Conservation (phyloP, 495 filamentous ascomycete genomes). For the Jackrogersella multiformis region DNA sequence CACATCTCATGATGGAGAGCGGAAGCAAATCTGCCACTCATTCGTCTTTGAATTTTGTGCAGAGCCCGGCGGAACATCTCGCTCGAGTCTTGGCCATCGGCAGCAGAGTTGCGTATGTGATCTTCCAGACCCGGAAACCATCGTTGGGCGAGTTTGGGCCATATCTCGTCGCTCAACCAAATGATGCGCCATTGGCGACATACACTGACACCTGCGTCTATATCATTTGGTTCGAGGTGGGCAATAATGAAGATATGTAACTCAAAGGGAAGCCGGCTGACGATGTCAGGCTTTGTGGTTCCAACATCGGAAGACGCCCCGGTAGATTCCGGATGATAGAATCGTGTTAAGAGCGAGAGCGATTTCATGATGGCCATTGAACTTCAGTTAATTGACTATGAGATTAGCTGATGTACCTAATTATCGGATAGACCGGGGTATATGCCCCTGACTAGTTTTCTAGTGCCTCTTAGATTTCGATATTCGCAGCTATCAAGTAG, state of each 20-base stretch:
- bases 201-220: constrained; percentile 37
- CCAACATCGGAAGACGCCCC: not conserved
- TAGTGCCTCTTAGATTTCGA: no score
- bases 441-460: no score
- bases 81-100: constrained; percentile 16
- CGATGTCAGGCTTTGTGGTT: constrained; percentile 24
- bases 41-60: constrained; percentile 36
- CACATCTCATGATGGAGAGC: constrained; percentile 42
- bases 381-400: not conserved
- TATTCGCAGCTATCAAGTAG: no score
- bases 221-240: constrained; percentile 36
- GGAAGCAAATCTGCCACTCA: constrained; percentile 37
- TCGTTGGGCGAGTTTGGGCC: constrained; percentile 40
- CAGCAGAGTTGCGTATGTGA: constrained; percentile 28
- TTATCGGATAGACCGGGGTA: not conserved
- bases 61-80: constrained; percentile 40
- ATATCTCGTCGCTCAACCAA: constrained; percentile 47
- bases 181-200: constrained; percentile 34
- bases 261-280: constrained; percentile 46
- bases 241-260: constrained; percentile 37
- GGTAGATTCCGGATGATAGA: constrained; percentile 11
- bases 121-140: constrained; percentile 42
- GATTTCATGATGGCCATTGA: constrained; percentile 33
- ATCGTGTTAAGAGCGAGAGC: constrained; percentile 23
- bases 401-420: not conserved